phyloP scores from a whole-genome alignment of 805 yeast species.

The Candida piceae region DNA sequence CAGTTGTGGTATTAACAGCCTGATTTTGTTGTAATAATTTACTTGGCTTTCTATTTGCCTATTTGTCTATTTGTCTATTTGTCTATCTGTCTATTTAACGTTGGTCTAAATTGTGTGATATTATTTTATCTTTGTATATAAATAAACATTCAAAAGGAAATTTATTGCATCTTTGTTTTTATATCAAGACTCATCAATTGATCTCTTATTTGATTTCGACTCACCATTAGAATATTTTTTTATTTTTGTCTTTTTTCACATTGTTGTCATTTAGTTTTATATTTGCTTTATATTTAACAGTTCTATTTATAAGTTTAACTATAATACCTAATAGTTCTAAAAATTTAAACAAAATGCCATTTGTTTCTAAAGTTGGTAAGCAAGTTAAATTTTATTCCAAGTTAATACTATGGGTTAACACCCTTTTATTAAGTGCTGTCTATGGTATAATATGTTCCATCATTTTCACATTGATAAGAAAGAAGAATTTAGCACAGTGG shows the following conservation, averaged over 20 bases:
- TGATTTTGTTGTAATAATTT: background rate
- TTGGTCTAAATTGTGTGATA: too few relatives aligned
- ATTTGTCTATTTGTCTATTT: background rate
- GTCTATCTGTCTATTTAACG: background rate
- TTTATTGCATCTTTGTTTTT: too few relatives aligned
- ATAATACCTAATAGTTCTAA: slow-evolving; percentile 13
- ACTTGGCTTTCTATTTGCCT: too few relatives aligned
- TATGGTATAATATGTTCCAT: slow-evolving; percentile 79
- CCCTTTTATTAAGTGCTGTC: slow-evolving; percentile 55
- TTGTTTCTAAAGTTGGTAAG: slow-evolving; percentile 18
- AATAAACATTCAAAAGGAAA: too few relatives aligned
- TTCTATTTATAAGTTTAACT: slow-evolving; percentile 11
- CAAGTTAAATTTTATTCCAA: slow-evolving; percentile 51
- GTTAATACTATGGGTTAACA: slow-evolving; percentile 46
- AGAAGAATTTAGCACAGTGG: slow-evolving; percentile 80
- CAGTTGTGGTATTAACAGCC: too few relatives aligned
- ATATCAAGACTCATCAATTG: too few relatives aligned
- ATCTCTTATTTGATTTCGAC: too few relatives aligned
- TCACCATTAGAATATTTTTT: too few relatives aligned
- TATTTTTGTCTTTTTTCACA: background rate
- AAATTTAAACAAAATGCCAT: slow-evolving; percentile 9
- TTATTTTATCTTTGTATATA: too few relatives aligned
- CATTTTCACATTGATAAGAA: slow-evolving; percentile 60
- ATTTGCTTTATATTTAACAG: slow-evolving; percentile 5
- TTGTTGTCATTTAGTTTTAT: slow-evolving; percentile 6